Conservation (phyloP, 176 grass and related monocot species). For the Miscanthus lutarioriparius region DNA sequence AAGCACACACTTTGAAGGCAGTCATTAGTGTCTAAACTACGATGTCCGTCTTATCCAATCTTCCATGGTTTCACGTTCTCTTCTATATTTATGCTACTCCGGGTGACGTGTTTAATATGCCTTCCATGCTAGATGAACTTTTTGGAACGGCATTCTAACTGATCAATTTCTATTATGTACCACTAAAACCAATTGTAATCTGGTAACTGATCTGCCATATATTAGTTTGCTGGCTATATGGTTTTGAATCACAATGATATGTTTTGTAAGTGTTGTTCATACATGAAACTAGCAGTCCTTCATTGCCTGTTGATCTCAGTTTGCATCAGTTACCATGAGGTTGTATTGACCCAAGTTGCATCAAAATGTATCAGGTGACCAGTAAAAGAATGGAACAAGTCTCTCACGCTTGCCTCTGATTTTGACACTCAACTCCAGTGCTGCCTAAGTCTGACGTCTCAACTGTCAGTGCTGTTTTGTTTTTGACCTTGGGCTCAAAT, state of each 20-base stretch:
- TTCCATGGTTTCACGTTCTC: not conserved
- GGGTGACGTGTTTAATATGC: not conserved
- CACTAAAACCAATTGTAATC: not conserved
- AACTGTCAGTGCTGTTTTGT: not conserved
- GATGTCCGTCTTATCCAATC: not conserved
- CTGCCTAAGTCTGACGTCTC: not conserved
- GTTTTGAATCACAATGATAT: not conserved
- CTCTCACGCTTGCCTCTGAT: not conserved
- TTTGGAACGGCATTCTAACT: not conserved
- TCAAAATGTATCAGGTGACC: not conserved
- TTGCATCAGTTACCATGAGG: not conserved
- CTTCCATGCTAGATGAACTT: not conserved
- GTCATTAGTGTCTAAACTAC: not conserved
- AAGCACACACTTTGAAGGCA: slow-evolving; percentile 15
- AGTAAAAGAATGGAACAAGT: not conserved
- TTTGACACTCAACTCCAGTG: not conserved
- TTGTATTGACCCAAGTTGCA: not conserved
- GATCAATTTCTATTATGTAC: not conserved
- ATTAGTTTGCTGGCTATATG: not conserved
- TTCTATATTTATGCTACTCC: not conserved
- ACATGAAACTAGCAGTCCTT: not conserved
- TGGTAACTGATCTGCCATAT: not conserved
- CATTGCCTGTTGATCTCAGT: not conserved
- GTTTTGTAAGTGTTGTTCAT: not conserved
- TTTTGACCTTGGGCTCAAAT: not conserved